A percentile compares a stretch with the other conserved stretches of the same genome.
These are phyloP conservation scores for Aspergillus hancockii DNA, from an alignment of 495 filamentous ascomycete species.

Conservation along the genomic window DNA sequence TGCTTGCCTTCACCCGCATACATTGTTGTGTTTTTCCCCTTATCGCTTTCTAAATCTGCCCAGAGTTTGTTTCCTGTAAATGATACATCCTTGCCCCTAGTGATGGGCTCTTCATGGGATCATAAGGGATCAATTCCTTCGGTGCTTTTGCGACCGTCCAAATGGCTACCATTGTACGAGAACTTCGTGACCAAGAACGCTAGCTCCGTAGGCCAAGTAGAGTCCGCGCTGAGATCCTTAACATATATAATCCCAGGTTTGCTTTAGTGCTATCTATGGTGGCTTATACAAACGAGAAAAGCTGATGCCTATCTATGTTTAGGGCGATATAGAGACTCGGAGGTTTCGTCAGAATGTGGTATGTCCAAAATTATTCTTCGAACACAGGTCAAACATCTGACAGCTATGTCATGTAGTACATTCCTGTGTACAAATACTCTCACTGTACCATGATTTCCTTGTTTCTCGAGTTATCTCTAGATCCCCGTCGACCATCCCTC, in stretches of 20 bases:
- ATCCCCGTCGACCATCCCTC: slow-evolving; percentile 44
- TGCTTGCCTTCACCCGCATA: neutral
- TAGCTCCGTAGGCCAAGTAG: slow-evolving; percentile 87
- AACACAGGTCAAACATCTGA: slow-evolving; percentile 8
- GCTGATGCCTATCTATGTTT: slow-evolving; percentile 2
- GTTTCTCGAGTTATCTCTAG: slow-evolving; percentile 65
- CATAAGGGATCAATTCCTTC: slow-evolving; percentile 32
- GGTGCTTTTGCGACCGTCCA: slow-evolving; percentile 59
- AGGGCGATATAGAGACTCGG: slow-evolving; percentile 92
- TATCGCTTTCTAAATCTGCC: neutral
- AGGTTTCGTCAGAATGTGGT: slow-evolving; percentile 88
- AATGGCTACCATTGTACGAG: slow-evolving; percentile 78
- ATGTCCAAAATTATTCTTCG: slow-evolving; percentile 21
- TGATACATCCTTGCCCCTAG: neutral
- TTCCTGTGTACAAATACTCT: slow-evolving; percentile 82
- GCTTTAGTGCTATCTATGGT: slow-evolving; percentile 7
- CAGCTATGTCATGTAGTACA: slow-evolving; percentile 55
- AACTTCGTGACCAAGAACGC: slow-evolving; percentile 94
- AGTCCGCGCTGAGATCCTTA: slow-evolving; percentile 84
- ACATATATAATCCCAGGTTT: slow-evolving; percentile 93
- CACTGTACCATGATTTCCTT: slow-evolving; percentile 90
- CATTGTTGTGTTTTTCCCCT: neutral
- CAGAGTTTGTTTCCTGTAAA: neutral
- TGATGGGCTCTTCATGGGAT: slow-evolving; percentile 38
- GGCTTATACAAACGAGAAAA: neutral